Evolutionary conservation across 2,329 filamentous ascomycete species (phyloP).

Genomic region (Sclerotinia borealis): DNA sequence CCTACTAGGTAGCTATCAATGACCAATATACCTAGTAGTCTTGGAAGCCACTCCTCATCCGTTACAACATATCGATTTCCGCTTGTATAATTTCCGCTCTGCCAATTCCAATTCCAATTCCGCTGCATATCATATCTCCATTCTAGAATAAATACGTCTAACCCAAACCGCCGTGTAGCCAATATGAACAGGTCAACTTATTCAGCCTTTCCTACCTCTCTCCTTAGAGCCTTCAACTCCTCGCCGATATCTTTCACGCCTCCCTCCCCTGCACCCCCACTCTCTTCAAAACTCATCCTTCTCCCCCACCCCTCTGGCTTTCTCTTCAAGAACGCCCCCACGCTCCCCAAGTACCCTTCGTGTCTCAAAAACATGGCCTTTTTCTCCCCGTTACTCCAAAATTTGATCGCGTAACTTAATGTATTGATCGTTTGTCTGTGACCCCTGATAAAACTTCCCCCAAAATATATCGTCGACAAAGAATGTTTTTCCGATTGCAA

Average conservation of each 20-base stretch:
- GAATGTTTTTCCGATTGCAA: slow-evolving; percentile 94
- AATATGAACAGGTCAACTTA: background rate
- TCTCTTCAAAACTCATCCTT: slow-evolving; percentile 53
- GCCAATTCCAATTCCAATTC: no score
- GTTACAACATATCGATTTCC: no score
- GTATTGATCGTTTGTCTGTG: slow-evolving; percentile 98
- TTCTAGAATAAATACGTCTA: no score
- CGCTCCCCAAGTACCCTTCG: slow-evolving; percentile 89
- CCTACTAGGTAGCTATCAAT: no score
- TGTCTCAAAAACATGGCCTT: slow-evolving; percentile 95
- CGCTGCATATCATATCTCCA: no score
- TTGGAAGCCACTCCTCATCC: no score
- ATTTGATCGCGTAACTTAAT: slow-evolving; percentile 91
- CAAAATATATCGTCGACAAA: slow-evolving; percentile 92
- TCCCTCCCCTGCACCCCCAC: background rate
- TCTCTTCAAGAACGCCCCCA: slow-evolving; percentile 88
- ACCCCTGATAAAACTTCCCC: slow-evolving; percentile 91
- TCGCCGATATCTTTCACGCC: background rate
- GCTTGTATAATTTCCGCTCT: no score
- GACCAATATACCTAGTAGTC: no score
- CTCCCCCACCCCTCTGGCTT: slow-evolving; percentile 90
- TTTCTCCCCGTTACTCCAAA: slow-evolving; percentile 91
- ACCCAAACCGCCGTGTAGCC: background rate
- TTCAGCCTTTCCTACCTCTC: background rate
- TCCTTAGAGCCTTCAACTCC: background rate